phyloP scores from a whole-genome alignment of 768 basidiomycete genomes.

The Tulasnella sp. region DNA sequence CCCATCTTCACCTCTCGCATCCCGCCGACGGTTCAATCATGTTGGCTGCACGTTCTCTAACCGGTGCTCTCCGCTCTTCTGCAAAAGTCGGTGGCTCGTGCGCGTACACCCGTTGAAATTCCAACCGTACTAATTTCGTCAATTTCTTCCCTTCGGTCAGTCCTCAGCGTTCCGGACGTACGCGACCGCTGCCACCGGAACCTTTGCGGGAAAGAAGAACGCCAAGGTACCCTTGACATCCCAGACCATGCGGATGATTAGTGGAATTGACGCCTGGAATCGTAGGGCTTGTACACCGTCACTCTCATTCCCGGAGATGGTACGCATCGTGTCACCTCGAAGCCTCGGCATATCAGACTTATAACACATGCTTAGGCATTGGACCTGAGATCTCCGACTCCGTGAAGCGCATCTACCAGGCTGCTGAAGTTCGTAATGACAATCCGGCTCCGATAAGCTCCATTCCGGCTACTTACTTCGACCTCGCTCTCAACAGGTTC shows the following conservation, averaged over 20 bases:
- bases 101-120: background rate
- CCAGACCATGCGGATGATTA: background rate
- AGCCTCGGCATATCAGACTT: constrained; percentile 26
- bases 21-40: constrained; percentile 15
- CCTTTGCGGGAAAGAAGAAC: constrained; percentile 86
- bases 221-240: constrained; percentile 60
- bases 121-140: constrained; percentile 16
- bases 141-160: background rate
- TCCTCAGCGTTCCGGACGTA: constrained; percentile 35
- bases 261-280: background rate
- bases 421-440: constrained; percentile 61
- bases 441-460: background rate
- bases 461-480: background rate
- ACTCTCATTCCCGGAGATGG: constrained; percentile 97
- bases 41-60: constrained; percentile 32
- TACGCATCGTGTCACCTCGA: constrained; percentile 41
- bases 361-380: constrained; percentile 61
- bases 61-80: constrained; percentile 30
- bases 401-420: constrained; percentile 87
- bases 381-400: constrained; percentile 98
- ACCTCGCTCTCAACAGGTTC: constrained; percentile 58
- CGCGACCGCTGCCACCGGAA: constrained; percentile 74
- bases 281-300: constrained; percentile 91
- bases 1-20: background rate
- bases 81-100: constrained; percentile 12